Evolutionary conservation across 164 flowering plant species (phyloP).

Genomic region (Vitis rupestris): DNA sequence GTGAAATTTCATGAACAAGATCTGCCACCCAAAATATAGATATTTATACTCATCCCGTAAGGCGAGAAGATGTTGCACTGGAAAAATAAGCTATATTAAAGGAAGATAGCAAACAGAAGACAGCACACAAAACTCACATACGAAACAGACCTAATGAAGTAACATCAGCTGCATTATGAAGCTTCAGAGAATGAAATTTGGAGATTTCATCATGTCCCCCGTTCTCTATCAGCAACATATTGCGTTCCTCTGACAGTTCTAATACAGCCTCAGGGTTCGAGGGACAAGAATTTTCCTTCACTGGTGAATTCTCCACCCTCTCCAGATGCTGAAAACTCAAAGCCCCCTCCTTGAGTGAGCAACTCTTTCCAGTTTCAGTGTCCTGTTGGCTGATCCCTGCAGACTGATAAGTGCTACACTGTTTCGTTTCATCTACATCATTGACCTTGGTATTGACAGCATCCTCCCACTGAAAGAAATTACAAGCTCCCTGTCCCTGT

Average conservation of each 20-base stretch:
- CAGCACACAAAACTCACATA: background rate
- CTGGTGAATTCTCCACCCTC: constrained; percentile 2
- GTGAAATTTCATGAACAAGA: background rate
- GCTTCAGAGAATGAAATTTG: background rate
- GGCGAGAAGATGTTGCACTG: no score
- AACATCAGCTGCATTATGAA: background rate
- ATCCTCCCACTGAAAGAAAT: constrained; percentile 27
- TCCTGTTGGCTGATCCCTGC: no score
- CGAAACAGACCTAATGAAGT: background rate
- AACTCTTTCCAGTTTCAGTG: background rate
- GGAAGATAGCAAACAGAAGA: background rate
- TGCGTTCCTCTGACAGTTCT: background rate
- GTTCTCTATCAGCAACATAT: background rate
- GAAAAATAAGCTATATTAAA: background rate
- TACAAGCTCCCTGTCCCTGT: constrained; percentile 47
- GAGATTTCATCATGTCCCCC: background rate
- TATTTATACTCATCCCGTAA: no score
- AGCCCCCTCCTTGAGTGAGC: background rate
- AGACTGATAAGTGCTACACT: background rate
- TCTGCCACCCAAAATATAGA: background rate
- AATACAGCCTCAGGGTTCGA: background rate
- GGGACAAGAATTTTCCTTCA: background rate
- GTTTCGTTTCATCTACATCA: background rate
- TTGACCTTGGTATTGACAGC: background rate
- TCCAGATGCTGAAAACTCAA: background rate